A percentile compares a stretch with the other conserved stretches of the same genome.
Evolutionary conservation across 2,329 filamentous ascomycete genomes (phyloP).

Genomic region (Daldinia sp.): DNA sequence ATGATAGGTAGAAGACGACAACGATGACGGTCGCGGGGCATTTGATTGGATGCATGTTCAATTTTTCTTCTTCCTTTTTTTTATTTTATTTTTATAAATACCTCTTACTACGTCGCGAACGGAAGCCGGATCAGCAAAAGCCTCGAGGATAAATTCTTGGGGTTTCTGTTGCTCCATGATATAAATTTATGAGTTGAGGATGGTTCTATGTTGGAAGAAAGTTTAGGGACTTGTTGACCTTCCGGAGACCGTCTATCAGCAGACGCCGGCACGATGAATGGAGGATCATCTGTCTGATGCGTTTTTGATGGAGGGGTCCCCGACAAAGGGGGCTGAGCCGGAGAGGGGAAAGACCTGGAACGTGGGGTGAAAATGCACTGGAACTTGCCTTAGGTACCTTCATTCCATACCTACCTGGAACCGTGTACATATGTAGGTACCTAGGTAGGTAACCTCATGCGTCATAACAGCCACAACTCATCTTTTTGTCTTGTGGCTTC

Average conservation of each 20-base stretch:
- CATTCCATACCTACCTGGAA: too few species aligned
- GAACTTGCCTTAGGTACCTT: too few species aligned
- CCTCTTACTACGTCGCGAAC: conserved; percentile 95
- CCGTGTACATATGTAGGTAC: neutral
- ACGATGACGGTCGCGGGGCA: conserved; percentile 28
- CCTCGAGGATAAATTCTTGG: conserved; percentile 91
- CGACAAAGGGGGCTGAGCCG: conserved; percentile 24
- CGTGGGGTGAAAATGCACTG: conserved; percentile 23
- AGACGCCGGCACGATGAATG: conserved; percentile 10
- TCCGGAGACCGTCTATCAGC: conserved; percentile 19
- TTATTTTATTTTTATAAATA: conserved; percentile 49
- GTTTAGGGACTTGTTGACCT: conserved; percentile 8
- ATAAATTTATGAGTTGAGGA: conserved; percentile 8
- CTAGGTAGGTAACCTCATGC: conserved; percentile 20
- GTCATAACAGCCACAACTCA: conserved; percentile 42
- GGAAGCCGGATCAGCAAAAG: conserved; percentile 88
- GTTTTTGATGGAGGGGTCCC: conserved; percentile 27
- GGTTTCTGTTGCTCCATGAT: conserved; percentile 63
- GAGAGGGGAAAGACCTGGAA: conserved; percentile 19
- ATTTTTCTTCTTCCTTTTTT: neutral
- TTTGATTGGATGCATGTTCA: conserved; percentile 24
- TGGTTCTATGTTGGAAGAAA: conserved; percentile 16
- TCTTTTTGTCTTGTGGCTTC: neutral
- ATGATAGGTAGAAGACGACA: conserved; percentile 7
- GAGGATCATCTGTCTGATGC: conserved; percentile 14